A percentile compares a stretch with the other conserved stretches of the same genome.
These are phyloP conservation scores for Eucalyptus erythrocorys DNA, from an alignment of 345 rosid species.

Conservation along the genomic window DNA sequence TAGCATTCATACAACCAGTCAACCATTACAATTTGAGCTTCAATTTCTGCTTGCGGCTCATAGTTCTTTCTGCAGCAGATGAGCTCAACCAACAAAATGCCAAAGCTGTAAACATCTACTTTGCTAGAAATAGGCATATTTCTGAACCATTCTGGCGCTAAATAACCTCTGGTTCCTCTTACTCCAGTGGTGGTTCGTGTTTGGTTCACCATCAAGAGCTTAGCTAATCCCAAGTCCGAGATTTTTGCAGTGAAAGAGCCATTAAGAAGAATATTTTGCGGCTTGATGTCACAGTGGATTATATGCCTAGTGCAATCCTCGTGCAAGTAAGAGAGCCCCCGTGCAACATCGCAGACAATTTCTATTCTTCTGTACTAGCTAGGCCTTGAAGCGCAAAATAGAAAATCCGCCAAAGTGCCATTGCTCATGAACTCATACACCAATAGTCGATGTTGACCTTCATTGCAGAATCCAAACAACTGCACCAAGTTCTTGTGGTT, in stretches of 20 bases:
- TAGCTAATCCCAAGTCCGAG: conserved; percentile 4
- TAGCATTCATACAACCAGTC: background rate
- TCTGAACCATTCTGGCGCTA: conserved; percentile 5
- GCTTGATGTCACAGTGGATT: conserved; percentile 2
- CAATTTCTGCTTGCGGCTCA: background rate
- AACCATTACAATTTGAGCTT: background rate
- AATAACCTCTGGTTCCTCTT: background rate
- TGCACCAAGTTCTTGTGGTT: conserved; percentile 24
- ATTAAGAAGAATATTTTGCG: conserved; percentile 4
- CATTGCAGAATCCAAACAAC: conserved; percentile 15
- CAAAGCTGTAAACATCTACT: conserved; percentile 20
- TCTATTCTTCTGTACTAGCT: conserved; percentile 4
- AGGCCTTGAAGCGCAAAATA: background rate
- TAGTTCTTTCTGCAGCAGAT: background rate
- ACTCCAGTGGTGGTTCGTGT: background rate
- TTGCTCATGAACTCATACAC: conserved; percentile 17
- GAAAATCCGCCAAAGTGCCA: conserved; percentile 3
- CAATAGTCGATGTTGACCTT: conserved; percentile 6
- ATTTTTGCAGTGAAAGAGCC: background rate
- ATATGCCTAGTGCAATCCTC: conserved; percentile 3
- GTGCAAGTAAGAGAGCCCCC: conserved; percentile 10
- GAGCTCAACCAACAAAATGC: conserved; percentile 6
- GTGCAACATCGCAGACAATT: conserved; percentile 3
- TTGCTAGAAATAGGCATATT: conserved; percentile 4
- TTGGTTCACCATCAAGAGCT: background rate